phyloP scores from a whole-genome alignment of 805 yeast genomes.

The Yarrowia osloensis region DNA sequence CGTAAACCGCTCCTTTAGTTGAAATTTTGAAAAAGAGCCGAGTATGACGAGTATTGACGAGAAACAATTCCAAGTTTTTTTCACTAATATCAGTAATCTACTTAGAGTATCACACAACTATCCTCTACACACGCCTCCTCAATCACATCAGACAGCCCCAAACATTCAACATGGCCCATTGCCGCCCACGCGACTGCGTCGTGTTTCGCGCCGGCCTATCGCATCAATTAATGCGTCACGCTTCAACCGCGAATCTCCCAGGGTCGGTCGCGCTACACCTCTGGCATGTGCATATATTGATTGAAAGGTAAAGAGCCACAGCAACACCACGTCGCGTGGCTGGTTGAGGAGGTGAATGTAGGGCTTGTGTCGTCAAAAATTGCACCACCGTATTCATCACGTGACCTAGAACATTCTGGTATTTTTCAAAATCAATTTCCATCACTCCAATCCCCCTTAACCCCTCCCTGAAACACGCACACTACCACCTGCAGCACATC shows the following conservation, averaged over 20 bases:
- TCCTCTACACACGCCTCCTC: background rate
- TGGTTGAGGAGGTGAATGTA: background rate
- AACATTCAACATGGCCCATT: background rate
- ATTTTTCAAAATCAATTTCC: background rate
- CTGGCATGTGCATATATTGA: conserved; percentile 8
- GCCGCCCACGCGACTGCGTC: conserved; percentile 8
- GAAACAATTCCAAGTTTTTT: no score
- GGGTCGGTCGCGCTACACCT: conserved; percentile 28
- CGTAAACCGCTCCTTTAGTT: background rate
- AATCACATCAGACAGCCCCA: background rate
- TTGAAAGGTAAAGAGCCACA: background rate
- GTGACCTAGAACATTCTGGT: background rate
- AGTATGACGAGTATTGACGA: no score
- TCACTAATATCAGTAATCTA: background rate
- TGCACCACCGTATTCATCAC: background rate
- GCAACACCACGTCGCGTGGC: background rate
- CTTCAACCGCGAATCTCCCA: background rate
- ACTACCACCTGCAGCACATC: background rate
- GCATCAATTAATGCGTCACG: conserved; percentile 10
- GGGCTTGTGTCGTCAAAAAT: background rate
- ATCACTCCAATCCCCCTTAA: background rate
- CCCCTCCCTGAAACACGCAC: background rate
- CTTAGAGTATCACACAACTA: no score
- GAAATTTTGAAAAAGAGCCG: background rate
- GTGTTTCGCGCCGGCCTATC: background rate